A percentile compares a stretch with the other conserved stretches of the same genome.
These are phyloP conservation scores for Fagopyrum homotropicum DNA, from an alignment of 148 eudicot species.

Conservation along the genomic window DNA sequence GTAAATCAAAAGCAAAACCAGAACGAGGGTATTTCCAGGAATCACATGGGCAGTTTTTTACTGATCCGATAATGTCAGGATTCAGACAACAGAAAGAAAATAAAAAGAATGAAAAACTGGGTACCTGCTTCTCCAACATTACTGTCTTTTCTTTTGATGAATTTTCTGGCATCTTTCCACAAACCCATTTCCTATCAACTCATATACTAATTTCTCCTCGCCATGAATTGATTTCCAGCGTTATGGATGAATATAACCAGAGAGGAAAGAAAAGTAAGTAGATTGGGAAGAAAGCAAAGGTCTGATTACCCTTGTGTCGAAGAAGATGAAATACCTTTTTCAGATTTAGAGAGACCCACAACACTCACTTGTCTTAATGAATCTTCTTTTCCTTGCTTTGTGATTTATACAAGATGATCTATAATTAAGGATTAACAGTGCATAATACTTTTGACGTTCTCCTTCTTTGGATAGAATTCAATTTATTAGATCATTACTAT, in stretches of 20 bases:
- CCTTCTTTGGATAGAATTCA: no score
- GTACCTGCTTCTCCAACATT: slow-evolving; percentile 80
- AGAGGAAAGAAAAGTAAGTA: background rate
- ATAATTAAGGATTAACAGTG: no score
- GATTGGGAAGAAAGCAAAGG: background rate
- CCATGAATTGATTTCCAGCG: no score
- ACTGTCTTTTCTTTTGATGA: slow-evolving; percentile 68
- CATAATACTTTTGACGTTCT: no score
- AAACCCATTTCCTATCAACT: slow-evolving; percentile 27
- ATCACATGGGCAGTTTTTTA: background rate
- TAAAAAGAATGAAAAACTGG: background rate
- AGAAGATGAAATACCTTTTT: no score
- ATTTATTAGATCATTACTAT: no score
- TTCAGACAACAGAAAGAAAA: background rate
- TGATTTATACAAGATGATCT: no score
- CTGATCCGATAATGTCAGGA: background rate
- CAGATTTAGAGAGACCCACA: no score
- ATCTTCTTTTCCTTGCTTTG: no score
- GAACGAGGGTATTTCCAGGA: background rate
- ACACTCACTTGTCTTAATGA: no score
- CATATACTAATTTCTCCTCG: background rate
- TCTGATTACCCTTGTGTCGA: no score
- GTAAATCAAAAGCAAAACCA: no score
- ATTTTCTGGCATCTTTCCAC: slow-evolving; percentile 35
- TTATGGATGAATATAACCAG: background rate